Evolutionary conservation across 345 rosid species (phyloP), one percentile per base, ranked within the genome.

Genomic region (Rhizophora apiculata): DNA sequence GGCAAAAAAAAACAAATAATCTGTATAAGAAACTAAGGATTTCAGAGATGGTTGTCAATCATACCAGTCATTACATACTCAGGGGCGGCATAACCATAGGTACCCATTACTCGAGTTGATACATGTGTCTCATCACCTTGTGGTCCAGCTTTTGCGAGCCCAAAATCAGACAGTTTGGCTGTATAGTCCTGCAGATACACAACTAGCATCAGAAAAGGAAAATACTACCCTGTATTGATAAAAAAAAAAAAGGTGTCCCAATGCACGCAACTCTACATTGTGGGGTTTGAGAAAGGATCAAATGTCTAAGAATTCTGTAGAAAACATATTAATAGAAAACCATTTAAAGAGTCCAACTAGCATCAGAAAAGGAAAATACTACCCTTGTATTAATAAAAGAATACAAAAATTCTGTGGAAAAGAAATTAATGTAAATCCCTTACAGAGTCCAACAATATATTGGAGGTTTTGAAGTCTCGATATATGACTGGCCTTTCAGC

Each of bases 121-220:
- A 92, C 96, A 68, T 92, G 99, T 62, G 97, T 89, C 86, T 92
- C 93, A 60, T 95, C 99, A 39, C 97, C 99, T 71, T 87, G 97
- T 43, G 99, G 99, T 11, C 99, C 97, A 80, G 93, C 97, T 85
- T 95, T 95, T 63, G 99, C 96, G 70, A 95, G 96, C 63, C 99
- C 99, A 68, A 94, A 94, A 81, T 94, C 97, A 60, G 96, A 94
- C 75, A 94, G 96, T 78, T 91, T 91, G 80, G 99, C 92, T 29
- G 96, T 84, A 77, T 92, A 91, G 74, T 95, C 96, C 99, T 95
- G 86, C 68, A 72, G 56, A 72, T 54, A 61, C 63, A 74, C 67
- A 18, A 39, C 18, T 11, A 43, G 4, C 49, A 43, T 43, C 49
- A 43, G 49, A 43, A 43, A 43, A 43, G 49, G 32, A 51, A 57